Conservation (phyloP, 805 yeast genomes). For the Wickerhamomyces chaumierensis region DNA sequence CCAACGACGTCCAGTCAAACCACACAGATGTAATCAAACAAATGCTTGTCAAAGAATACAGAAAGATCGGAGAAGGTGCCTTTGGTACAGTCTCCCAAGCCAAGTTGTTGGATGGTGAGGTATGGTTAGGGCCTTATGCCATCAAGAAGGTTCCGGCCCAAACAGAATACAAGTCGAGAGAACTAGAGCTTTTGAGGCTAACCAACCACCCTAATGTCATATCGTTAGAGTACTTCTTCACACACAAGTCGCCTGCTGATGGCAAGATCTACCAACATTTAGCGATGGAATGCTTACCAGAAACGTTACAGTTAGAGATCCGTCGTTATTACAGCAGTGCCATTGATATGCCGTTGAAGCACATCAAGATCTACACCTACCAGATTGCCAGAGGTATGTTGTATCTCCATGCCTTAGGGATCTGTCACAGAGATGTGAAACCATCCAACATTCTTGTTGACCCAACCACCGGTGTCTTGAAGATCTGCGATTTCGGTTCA, state of each 20-base stretch:
- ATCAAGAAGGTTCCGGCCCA: constrained; percentile 81
- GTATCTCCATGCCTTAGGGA: constrained; percentile 68
- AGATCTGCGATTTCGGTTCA: constrained; percentile 79
- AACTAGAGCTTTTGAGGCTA: constrained; percentile 61
- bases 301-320: constrained; percentile 66
- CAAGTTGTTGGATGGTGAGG: constrained; percentile 30
- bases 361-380: constrained; percentile 65
- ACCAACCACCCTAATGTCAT: constrained; percentile 78
- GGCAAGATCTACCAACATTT: constrained; percentile 64
- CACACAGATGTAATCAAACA: constrained; percentile 38
- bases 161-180: constrained; percentile 77
- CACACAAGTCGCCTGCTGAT: constrained; percentile 52
- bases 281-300: constrained; percentile 84
- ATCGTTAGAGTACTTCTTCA: constrained; percentile 56
- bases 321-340: constrained; percentile 53
- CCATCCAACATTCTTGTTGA: constrained; percentile 75
- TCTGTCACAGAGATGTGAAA: constrained; percentile 76
- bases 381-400: constrained; percentile 79
- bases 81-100: constrained; percentile 82
- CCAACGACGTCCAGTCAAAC: constrained; percentile 54
- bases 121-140: constrained; percentile 74
- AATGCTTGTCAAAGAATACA: constrained; percentile 63
- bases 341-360: constrained; percentile 56
- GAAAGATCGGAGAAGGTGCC: constrained; percentile 77
- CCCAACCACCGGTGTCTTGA: constrained; percentile 52